Base-by-base conservation (phyloP, 371 early-diverging fungal species). In the Synchytrium microbalum region DNA sequence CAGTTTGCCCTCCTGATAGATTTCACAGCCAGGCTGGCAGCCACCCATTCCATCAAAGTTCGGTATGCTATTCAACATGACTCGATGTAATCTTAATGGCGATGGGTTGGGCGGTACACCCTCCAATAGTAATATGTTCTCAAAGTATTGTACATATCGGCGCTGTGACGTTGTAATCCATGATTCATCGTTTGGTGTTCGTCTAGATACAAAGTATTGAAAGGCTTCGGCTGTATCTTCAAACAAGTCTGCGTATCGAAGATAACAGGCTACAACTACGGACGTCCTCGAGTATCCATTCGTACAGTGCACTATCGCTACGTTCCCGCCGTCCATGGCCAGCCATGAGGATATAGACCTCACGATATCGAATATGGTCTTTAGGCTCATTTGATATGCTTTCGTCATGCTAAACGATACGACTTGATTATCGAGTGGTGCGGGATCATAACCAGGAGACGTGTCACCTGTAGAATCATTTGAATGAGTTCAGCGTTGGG, bases 281-380 rank as follows among this genome's bases (percentile, higher is more conserved):
- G 68, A 73, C 10, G 77, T 71, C 10, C 78, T 69, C 16, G 66
- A 66, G 2, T 70, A 46, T 16, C 83, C 81, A 62, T 81, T 77
- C 23, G 70, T 62, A 68, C 82, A 79, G 60, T 80, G 80, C 8
- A 83, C 64, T 27, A 83, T 58, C 23, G 75, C 75, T 1, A 82
- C 78, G 64, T 79, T 70, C 5, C 58, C 57, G 30, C 63, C 55
- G 64, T 72, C 68, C n/a, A 80, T 46, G 26, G 68, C 54, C 1
- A 80, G 68, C 81, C 81, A 80, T 13, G 76, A 72, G 59, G 72
- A 74, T 30, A 82, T 61, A 24, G 78, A 71, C 1, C 80, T 72
- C 32, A 69, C 67, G 8, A 82, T 66, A 55, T 82, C 79, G 55
- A 82, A 69, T 2, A 82, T 51, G 2, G 76, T 71, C 31, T 72